Percentiles rank a stretch among this genome's conserved stretches.
Conservation (phyloP, 495 filamentous ascomycete species). For the Penicillium lividum region DNA sequence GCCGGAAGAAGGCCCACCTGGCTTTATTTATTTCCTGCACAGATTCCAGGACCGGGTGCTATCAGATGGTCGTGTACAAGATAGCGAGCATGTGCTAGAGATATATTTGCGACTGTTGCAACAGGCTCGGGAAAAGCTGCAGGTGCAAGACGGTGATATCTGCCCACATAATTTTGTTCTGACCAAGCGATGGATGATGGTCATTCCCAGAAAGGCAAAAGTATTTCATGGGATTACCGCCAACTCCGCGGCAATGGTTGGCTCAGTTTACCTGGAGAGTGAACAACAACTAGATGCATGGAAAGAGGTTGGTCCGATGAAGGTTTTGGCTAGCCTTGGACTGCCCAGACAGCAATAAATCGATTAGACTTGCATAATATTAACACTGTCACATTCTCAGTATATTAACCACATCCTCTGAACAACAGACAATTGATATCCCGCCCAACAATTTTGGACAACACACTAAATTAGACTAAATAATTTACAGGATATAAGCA, state of each 20-base stretch:
- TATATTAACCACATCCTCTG: neutral
- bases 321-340: constrained; percentile 25
- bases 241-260: constrained; percentile 44
- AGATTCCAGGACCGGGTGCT: neutral
- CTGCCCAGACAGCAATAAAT: constrained; percentile 9
- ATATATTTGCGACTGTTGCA: constrained; percentile 30
- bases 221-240: constrained; percentile 27
- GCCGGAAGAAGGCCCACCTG: neutral
- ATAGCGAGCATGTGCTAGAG: constrained; percentile 3
- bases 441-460: neutral
- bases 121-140: constrained; percentile 22
- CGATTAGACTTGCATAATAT: neutral
- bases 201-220: constrained; percentile 34
- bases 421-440: neutral
- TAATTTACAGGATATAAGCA: constrained; percentile 34
- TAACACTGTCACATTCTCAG: neutral
- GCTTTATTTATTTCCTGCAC: constrained; percentile 14
- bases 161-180: constrained; percentile 46
- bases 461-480: neutral
- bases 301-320: constrained; percentile 26
- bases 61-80: constrained; percentile 2
- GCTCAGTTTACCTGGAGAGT: constrained; percentile 35
- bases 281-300: constrained; percentile 34
- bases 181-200: constrained; percentile 39
- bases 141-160: constrained; percentile 1